phyloP scores from a whole-genome alignment of 768 basidiomycete genomes.

The Rhodotorula sphaerocarpa region DNA sequence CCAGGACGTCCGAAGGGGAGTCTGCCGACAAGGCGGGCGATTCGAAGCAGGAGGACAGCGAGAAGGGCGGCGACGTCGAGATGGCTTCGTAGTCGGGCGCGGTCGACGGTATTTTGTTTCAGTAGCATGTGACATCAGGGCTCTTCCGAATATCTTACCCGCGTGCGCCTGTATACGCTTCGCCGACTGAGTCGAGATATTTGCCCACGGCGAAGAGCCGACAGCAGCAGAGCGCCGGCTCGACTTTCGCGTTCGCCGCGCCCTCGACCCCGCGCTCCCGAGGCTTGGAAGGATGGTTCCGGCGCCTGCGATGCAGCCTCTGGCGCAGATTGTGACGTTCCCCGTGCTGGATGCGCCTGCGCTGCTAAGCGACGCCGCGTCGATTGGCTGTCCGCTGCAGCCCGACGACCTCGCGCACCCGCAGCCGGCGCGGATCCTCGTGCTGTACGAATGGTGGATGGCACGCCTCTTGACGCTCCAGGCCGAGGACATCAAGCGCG shows the following conservation, averaged over 20 bases:
- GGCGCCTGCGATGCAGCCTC: neutral
- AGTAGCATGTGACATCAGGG: too few relatives aligned
- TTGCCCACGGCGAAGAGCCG: too few relatives aligned
- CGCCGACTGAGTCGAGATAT: too few relatives aligned
- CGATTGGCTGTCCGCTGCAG: conserved; percentile 6
- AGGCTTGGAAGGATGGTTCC: too few relatives aligned
- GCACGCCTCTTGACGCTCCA: conserved; percentile 16
- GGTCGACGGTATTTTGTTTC: too few relatives aligned
- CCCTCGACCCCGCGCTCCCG: too few relatives aligned
- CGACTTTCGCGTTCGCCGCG: too few relatives aligned
- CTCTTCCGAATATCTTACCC: too few relatives aligned
- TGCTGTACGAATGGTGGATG: conserved; percentile 38
- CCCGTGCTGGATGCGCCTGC: conserved; percentile 8
- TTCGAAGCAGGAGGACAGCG: neutral
- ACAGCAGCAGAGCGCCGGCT: too few relatives aligned
- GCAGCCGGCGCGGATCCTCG: conserved; percentile 21
- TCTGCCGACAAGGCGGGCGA: neutral
- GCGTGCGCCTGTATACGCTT: too few relatives aligned
- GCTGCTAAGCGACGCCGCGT: neutral
- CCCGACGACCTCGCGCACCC: conserved; percentile 34
- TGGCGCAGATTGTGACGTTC: conserved; percentile 5
- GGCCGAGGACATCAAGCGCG: conserved; percentile 33
- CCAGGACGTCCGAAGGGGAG: neutral
- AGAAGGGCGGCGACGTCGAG: conserved; percentile 15
- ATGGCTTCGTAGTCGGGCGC: conserved; percentile 21